Evolutionary conservation across 2,329 filamentous ascomycete genomes (phyloP).

Genomic region (Zalaria sp.): DNA sequence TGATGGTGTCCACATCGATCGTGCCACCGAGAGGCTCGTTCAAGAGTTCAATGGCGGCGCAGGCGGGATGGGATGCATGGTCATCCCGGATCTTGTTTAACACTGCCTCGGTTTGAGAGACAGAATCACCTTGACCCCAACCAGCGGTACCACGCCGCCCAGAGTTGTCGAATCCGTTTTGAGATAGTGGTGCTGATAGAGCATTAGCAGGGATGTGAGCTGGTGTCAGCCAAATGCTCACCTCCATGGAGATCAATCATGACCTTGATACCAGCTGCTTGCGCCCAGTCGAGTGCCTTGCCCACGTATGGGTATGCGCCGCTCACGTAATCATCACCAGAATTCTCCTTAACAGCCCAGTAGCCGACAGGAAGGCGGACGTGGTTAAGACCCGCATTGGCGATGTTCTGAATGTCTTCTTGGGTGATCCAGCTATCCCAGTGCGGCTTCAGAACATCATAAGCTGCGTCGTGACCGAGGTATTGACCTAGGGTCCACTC

Average conservation of each 20-base stretch:
- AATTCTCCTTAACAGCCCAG: slow-evolving; percentile 43
- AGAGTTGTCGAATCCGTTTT: slow-evolving; percentile 56
- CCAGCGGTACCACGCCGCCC: slow-evolving; percentile 35
- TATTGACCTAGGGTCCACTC: slow-evolving; percentile 37
- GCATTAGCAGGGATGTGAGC: slow-evolving; percentile 1
- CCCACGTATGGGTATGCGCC: slow-evolving; percentile 46
- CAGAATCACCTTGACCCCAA: slow-evolving; percentile 30
- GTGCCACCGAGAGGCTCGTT: slow-evolving; percentile 32
- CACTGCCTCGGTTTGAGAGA: slow-evolving; percentile 25
- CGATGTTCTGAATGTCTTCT: slow-evolving; percentile 42
- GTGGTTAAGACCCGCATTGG: slow-evolving; percentile 44
- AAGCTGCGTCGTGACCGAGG: slow-evolving; percentile 35
- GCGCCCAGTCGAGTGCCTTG: slow-evolving; percentile 44
- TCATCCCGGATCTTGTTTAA: slow-evolving; percentile 34
- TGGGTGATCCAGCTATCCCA: slow-evolving; percentile 44
- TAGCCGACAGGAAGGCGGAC: slow-evolving; percentile 53
- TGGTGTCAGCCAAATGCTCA: slow-evolving; percentile 19
- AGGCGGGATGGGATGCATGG: slow-evolving; percentile 28
- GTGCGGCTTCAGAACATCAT: slow-evolving; percentile 35
- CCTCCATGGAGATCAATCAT: slow-evolving; percentile 56
- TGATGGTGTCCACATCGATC: slow-evolving; percentile 27
- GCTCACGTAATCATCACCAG: slow-evolving; percentile 38
- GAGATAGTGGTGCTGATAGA: slow-evolving; percentile 39
- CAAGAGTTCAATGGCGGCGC: slow-evolving; percentile 31
- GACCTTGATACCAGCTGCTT: slow-evolving; percentile 43